These are phyloP conservation scores for Nepenthes mirabilis DNA, from an alignment of 148 eudicot genomes.

Conservation along the genomic window DNA sequence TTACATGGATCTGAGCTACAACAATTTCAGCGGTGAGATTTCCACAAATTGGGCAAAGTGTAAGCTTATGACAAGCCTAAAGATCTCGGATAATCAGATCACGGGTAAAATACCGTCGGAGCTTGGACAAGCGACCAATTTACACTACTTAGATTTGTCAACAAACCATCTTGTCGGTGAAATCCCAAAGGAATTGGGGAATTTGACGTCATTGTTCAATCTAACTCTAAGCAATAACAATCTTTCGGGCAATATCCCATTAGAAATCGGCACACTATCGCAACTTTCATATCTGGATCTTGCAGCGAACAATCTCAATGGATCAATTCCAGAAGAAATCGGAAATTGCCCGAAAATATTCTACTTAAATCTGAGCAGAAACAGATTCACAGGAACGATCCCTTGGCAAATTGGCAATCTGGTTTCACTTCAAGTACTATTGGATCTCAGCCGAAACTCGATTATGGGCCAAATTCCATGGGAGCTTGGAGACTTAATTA, in stretches of 20 bases:
- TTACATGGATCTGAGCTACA: no score
- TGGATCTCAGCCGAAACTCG: constrained; percentile 22
- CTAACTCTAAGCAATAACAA: constrained; percentile 10
- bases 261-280: constrained; percentile 1
- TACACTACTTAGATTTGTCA: constrained; percentile 6
- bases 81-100: constrained; percentile 3
- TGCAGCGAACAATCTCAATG: constrained; percentile 11
- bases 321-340: constrained; percentile 12
- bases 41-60: no score
- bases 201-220: neutral
- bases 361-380: constrained; percentile 16
- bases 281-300: constrained; percentile 8
- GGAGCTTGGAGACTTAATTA: constrained; percentile 4
- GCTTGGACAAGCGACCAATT: constrained; percentile 3
- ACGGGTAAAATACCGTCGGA: constrained; percentile 3
- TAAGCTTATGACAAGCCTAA: no score
- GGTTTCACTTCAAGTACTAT: constrained; percentile 3
- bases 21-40: no score
- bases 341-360: constrained; percentile 5
- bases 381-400: constrained; percentile 7
- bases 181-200: constrained; percentile 9
- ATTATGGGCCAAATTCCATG: constrained; percentile 10
- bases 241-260: constrained; percentile 9
- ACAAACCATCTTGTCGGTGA: constrained; percentile 20
- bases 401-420: constrained; percentile 14